A percentile compares a stretch with the other conserved stretches of the same genome.
Conservation (phyloP, 495 filamentous ascomycete species). For the Oleoguttula mirabilis region DNA sequence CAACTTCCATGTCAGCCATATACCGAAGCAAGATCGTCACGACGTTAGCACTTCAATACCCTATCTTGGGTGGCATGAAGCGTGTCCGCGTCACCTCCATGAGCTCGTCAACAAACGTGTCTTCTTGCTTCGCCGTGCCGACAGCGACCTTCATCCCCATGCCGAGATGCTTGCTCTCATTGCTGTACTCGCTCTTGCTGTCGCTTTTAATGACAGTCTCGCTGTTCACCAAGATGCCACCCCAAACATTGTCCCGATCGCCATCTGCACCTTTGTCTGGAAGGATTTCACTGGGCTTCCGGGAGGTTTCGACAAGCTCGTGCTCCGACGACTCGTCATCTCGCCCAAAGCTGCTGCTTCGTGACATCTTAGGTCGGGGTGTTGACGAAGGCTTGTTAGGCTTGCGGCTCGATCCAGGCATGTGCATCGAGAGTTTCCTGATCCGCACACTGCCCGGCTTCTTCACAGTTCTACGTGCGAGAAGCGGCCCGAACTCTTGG, state of each 20-base stretch:
- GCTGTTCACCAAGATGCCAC: conserved; percentile 24
- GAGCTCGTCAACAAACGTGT: conserved; percentile 28
- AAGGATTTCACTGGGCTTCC: not conserved
- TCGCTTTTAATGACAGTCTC: conserved; percentile 21
- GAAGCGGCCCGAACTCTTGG: conserved; percentile 34
- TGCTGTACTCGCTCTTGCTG: conserved; percentile 17
- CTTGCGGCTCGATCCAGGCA: not conserved
- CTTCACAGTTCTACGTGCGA: conserved; percentile 7
- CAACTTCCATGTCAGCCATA: no score
- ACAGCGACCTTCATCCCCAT: conserved; percentile 22
- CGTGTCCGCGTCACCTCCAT: conserved; percentile 21
- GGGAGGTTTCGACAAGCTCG: conserved; percentile 16
- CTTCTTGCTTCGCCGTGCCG: conserved; percentile 21
- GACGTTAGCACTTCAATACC: no score
- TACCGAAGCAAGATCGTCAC: no score
- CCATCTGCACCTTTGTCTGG: not conserved
- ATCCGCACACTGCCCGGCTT: not conserved
- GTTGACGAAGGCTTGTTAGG: not conserved
- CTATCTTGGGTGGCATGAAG: conserved; percentile 10
- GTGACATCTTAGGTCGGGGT: not conserved
- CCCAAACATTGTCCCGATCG: conserved; percentile 10
- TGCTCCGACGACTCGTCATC: conserved; percentile 11
- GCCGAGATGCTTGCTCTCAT: conserved; percentile 2
- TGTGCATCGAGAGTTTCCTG: not conserved
- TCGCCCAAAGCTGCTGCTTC: conserved; percentile 6